Percentiles rank a stretch among this genome's conserved stretches.
Conservation (phyloP, 805 yeast species). For the Zygosaccharomyces gambellarensis region DNA sequence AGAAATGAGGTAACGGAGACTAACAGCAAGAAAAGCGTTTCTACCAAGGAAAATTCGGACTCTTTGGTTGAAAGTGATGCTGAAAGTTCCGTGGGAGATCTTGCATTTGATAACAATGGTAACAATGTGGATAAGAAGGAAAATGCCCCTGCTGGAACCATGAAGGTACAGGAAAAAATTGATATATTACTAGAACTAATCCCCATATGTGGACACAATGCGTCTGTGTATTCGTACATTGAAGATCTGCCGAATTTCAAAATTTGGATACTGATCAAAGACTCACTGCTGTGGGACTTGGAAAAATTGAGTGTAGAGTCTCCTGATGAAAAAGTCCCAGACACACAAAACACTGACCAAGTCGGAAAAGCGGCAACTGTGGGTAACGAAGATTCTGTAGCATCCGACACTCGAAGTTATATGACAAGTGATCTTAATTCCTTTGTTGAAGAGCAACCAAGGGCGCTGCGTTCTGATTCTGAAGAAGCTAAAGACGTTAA, state of each 20-base stretch:
- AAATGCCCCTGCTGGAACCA: constrained; percentile 8
- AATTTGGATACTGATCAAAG: constrained; percentile 32
- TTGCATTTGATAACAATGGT: background rate
- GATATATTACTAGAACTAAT: constrained; percentile 26
- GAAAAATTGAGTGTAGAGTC: constrained; percentile 15
- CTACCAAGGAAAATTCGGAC: background rate
- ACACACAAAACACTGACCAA: constrained; percentile 1
- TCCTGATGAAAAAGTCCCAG: background rate
- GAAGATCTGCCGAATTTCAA: constrained; percentile 32
- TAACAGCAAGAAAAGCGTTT: constrained; percentile 5
- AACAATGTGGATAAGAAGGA: constrained; percentile 2
- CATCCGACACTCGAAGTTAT: constrained; percentile 19
- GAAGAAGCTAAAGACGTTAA: constrained; percentile 5
- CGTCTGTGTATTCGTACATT: constrained; percentile 29
- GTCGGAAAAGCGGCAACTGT: background rate
- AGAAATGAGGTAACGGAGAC: constrained; percentile 10
- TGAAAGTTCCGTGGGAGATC: background rate
- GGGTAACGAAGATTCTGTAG: constrained; percentile 5
- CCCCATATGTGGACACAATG: constrained; percentile 32
- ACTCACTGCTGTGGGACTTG: constrained; percentile 33
- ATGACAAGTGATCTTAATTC: constrained; percentile 28
- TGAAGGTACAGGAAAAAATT: constrained; percentile 15
- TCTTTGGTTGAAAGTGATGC: background rate
- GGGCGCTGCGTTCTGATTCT: constrained; percentile 14
- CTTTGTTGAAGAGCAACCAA: constrained; percentile 26